Evolutionary conservation across 345 rosid genomes (phyloP), one percentile per base, ranked within the genome.

Genomic region (Acer negundo): DNA sequence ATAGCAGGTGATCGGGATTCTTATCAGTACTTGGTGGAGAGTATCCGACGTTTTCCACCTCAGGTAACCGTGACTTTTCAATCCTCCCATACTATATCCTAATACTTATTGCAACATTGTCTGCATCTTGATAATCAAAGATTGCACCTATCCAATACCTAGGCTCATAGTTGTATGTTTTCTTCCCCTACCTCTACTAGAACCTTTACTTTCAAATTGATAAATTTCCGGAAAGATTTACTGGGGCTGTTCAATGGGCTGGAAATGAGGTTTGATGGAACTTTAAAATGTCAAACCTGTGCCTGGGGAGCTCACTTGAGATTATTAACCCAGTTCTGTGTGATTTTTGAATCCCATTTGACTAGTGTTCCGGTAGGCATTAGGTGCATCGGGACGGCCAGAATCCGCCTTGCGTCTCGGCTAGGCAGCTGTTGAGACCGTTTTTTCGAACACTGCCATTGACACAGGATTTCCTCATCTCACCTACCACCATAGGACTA

Each of bases 11-110:
- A 94, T 75, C 81, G 90, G 16, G 90, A 85, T 74, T 94, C 99
- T 1, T 96, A 96, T 79, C 95, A 94, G 73, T 96, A 96, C 86
- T 85, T 96, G 77, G 94, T 96, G 64, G 99, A 96, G 85, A 96
- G 99, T 55, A 82, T 94, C 61, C 99, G 97, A 20, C 92, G 91
- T 46, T 96, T 94, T 79, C 99, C 99, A 23, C 82, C 91, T 23
- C 99, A 96, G 99, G 96, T 91, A 67, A 56, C 20, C 44, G 19
- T 76, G 67, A 42, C 56, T 47, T n/a, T 22, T 22, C n/a, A 7
- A 10, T 44, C 73, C 69, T 58, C 38, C 16, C 16, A 35, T 68
- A 15, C 64, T 20, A n/a, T 40, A 13, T 70, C 5, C 19, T 68
- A 22, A 46, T 3, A 20, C 62, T 62, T 6, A 9, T 15, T 72